phyloP scores from a whole-genome alignment of 2,329 filamentous ascomycete genomes.

The Penicillium expansum region DNA sequence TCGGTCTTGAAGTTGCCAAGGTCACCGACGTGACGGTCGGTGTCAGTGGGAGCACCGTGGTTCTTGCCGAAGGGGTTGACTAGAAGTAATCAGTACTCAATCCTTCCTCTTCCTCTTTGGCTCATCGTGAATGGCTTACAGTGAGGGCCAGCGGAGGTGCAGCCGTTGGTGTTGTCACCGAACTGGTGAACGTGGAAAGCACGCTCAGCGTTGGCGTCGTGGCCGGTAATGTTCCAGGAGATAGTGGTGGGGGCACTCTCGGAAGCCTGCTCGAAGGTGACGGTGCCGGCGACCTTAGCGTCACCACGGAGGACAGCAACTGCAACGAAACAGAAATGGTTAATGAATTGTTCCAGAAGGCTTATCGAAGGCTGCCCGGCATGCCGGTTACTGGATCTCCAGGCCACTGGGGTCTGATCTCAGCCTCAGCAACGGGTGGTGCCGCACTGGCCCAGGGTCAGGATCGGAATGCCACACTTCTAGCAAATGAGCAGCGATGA shows the following conservation, averaged over 20 bases:
- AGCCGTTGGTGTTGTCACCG: slow-evolving; percentile 99
- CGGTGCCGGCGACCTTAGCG: slow-evolving; percentile 89
- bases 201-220: slow-evolving; percentile 93
- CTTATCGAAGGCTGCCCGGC: slow-evolving; percentile 2
- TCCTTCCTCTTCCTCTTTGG: background rate
- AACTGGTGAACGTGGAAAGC: slow-evolving; percentile 99
- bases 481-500: slow-evolving; percentile 7
- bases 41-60: slow-evolving; percentile 82
- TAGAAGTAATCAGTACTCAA: slow-evolving; percentile 37
- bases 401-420: background rate
- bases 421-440: background rate
- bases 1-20: slow-evolving; percentile 97
- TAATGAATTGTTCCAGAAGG: slow-evolving; percentile 14
- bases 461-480: background rate
- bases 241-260: slow-evolving; percentile 81
- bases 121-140: slow-evolving; percentile 59
- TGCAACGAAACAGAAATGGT: slow-evolving; percentile 39
- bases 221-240: slow-evolving; percentile 86
- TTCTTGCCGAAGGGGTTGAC: slow-evolving; percentile 94
- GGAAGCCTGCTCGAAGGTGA: slow-evolving; percentile 88
- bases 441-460: background rate
- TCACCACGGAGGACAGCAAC: slow-evolving; percentile 97
- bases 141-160: slow-evolving; percentile 96
- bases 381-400: background rate
- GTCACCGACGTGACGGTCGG: slow-evolving; percentile 91